These are phyloP conservation scores for Stephania yunnanensis DNA, from an alignment of 164 flowering plant species.

Conservation along the genomic window DNA sequence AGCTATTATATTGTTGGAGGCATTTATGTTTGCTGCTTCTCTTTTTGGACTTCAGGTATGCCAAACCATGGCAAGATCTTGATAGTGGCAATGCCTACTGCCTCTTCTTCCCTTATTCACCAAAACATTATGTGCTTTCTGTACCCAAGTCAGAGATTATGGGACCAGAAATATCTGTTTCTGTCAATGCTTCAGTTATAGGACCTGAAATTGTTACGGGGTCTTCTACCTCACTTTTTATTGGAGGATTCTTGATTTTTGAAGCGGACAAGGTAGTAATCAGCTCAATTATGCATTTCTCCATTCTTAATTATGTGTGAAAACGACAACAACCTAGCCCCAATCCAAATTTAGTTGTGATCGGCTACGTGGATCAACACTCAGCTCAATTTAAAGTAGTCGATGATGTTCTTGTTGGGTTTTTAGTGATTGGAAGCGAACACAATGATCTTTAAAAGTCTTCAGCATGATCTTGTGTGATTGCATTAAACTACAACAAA, in stretches of 20 bases:
- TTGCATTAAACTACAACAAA: no score
- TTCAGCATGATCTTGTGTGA: no score
- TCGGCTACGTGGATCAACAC: no score
- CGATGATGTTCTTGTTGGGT: no score
- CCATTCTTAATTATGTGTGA: no score
- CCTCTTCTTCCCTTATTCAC: constrained; percentile 79
- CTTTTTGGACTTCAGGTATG: constrained; percentile 37
- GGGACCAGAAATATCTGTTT: constrained; percentile 40
- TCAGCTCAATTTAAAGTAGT: no score
- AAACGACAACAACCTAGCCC: no score
- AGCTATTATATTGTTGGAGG: background rate
- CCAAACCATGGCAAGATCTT: constrained; percentile 70
- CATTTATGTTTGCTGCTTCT: background rate
- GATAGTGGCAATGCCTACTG: constrained; percentile 51
- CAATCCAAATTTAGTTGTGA: no score
- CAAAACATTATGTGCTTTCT: constrained; percentile 60
- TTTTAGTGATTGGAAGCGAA: no score
- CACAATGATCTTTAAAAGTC: no score
- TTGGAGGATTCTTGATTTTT: constrained; percentile 70
- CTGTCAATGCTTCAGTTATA: constrained; percentile 44
- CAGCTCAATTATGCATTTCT: no score
- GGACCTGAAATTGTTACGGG: constrained; percentile 45
- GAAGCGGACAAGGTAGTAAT: constrained; percentile 48
- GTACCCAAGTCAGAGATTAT: constrained; percentile 31
- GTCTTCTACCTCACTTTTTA: constrained; percentile 61